Conservation (phyloP, 2,329 filamentous ascomycete species). For the Lecanosticta acicola region DNA sequence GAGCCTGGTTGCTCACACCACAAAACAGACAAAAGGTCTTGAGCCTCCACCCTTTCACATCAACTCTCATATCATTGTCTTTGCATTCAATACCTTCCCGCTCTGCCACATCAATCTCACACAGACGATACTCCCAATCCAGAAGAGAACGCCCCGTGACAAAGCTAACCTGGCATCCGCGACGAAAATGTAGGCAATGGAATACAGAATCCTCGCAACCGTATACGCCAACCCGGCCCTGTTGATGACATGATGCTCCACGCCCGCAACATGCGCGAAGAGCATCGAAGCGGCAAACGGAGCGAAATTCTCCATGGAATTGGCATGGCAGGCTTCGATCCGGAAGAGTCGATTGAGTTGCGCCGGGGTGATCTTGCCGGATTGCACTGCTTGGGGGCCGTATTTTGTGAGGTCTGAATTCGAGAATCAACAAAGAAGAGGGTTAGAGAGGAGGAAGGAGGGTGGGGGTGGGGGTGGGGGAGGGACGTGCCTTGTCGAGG, state of each 20-base stretch:
- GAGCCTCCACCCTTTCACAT: slow-evolving; percentile 1
- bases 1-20: slow-evolving; percentile 1
- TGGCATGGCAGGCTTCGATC: slow-evolving; percentile 44
- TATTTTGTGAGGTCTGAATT: slow-evolving; percentile 44
- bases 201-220: slow-evolving; percentile 39
- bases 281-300: slow-evolving; percentile 37
- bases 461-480: slow-evolving; percentile 27
- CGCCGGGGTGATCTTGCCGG: slow-evolving; percentile 39
- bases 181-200: slow-evolving; percentile 37
- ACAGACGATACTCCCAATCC: slow-evolving; percentile 41
- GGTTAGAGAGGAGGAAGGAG: slow-evolving; percentile 31
- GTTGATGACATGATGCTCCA: slow-evolving; percentile 37
- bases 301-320: slow-evolving; percentile 41
- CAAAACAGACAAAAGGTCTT: slow-evolving; percentile 49
- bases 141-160: slow-evolving; percentile 39
- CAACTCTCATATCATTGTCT: not conserved
- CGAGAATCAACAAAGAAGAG: no score
- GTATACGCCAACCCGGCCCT: slow-evolving; percentile 38
- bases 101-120: slow-evolving; percentile 35
- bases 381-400: slow-evolving; percentile 36
- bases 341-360: slow-evolving; percentile 42
- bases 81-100: slow-evolving; percentile 28
- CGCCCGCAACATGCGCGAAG: slow-evolving; percentile 38
- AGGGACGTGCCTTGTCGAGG: slow-evolving; percentile 37
- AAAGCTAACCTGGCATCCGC: slow-evolving; percentile 34